These are phyloP conservation scores for Uncinocarpus reesii DNA, from an alignment of 2,329 filamentous ascomycete genomes.

Conservation along the genomic window DNA sequence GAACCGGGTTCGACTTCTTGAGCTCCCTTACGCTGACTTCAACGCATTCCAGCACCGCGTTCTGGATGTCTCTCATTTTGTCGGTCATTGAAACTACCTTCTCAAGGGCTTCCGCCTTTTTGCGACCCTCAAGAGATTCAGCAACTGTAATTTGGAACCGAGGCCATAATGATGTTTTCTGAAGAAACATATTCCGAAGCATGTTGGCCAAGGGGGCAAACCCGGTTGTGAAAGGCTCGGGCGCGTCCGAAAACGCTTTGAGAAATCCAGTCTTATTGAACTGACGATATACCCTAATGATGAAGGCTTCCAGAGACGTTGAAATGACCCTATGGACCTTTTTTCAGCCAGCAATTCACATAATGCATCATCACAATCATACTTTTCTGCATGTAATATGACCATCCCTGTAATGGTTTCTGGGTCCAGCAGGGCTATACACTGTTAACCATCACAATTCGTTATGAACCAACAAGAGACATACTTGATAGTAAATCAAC, in stretches of 20 bases:
- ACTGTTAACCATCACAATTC: not conserved
- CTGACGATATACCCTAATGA: constrained; percentile 83
- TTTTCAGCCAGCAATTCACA: not conserved
- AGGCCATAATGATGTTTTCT: constrained; percentile 82
- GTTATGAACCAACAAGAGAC: constrained; percentile 4
- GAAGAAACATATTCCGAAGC: constrained; percentile 84
- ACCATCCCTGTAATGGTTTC: constrained; percentile 79
- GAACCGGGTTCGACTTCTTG: constrained; percentile 76
- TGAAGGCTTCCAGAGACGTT: constrained; percentile 88
- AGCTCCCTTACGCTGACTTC: constrained; percentile 89
- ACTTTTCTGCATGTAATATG: constrained; percentile 73
- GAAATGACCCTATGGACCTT: constrained; percentile 53
- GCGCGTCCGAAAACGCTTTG: constrained; percentile 90
- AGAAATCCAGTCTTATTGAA: constrained; percentile 89
- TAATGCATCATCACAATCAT: constrained; percentile 13
- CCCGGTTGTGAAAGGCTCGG: constrained; percentile 78
- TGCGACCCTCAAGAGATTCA: constrained; percentile 76
- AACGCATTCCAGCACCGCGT: constrained; percentile 88
- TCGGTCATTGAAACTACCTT: constrained; percentile 94
- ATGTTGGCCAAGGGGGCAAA: constrained; percentile 82
- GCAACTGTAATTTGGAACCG: constrained; percentile 87
- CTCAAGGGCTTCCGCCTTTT: constrained; percentile 93
- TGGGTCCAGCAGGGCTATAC: constrained; percentile 55
- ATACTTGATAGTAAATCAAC: constrained; percentile 76
- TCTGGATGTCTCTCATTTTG: constrained; percentile 85